Conservation (phyloP, 2,329 filamentous ascomycete species). For the Orbilia javanica region DNA sequence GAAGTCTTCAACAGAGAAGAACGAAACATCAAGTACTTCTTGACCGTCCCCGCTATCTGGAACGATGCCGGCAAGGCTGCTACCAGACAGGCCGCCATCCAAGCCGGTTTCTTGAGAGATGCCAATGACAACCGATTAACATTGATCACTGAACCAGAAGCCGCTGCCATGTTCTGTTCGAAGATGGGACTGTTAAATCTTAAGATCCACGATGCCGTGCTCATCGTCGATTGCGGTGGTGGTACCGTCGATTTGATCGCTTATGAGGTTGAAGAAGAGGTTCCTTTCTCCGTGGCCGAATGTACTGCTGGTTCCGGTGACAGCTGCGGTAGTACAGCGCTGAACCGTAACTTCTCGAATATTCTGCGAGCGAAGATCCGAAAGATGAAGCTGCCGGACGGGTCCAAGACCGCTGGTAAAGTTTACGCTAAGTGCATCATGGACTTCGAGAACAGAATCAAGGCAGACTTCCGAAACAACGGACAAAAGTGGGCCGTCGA, state of each 20-base stretch:
- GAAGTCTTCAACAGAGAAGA: slow-evolving; percentile 99
- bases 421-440: slow-evolving; percentile 99
- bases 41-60: slow-evolving; percentile 99
- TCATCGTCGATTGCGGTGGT: slow-evolving; percentile 98
- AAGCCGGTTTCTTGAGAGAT: slow-evolving; percentile 94
- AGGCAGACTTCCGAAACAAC: slow-evolving; percentile 99
- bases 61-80: slow-evolving; percentile 98
- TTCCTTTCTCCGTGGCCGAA: slow-evolving; percentile 95
- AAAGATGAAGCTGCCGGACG: slow-evolving; percentile 98
- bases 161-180: slow-evolving; percentile 95
- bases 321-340: slow-evolving; percentile 96
- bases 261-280: slow-evolving; percentile 98
- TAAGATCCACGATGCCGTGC: slow-evolving; percentile 97
- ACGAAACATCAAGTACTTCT: slow-evolving; percentile 95
- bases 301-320: slow-evolving; percentile 97
- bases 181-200: slow-evolving; percentile 96
- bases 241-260: slow-evolving; percentile 99
- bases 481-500: slow-evolving; percentile 99
- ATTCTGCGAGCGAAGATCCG: slow-evolving; percentile 96
- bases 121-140: slow-evolving; percentile 98
- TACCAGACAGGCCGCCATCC: slow-evolving; percentile 93
- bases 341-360: slow-evolving; percentile 98
- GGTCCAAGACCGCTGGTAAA: slow-evolving; percentile 95
- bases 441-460: slow-evolving; percentile 99
- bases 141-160: slow-evolving; percentile 94